Conservation (phyloP, 2,329 filamentous ascomycete genomes). For the Aspergillus fijiensis region DNA sequence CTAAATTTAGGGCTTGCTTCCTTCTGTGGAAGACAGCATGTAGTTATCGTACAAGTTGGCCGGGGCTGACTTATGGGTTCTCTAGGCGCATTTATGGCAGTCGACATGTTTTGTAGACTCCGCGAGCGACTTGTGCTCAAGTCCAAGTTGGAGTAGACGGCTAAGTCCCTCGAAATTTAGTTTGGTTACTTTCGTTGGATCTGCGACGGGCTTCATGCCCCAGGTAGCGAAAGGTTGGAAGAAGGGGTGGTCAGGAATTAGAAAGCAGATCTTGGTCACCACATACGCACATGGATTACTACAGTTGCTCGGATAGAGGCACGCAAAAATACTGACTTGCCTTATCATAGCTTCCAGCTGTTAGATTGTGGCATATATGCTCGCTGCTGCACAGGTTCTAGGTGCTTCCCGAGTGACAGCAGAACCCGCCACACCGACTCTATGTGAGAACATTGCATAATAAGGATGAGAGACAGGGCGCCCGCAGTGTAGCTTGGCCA, state of each 20-base stretch:
- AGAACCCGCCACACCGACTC: slow-evolving; percentile 2
- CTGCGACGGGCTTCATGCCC: no score
- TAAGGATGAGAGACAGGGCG: neutral
- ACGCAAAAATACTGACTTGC: slow-evolving; percentile 1
- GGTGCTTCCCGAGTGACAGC: neutral
- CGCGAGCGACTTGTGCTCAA: slow-evolving; percentile 27
- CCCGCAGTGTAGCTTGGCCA: neutral
- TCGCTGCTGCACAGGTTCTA: neutral
- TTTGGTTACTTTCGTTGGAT: no score
- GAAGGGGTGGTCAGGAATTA: neutral
- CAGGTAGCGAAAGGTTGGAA: no score
- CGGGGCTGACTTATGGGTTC: neutral
- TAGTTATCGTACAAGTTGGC: neutral
- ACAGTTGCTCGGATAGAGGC: neutral
- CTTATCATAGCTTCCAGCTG: neutral
- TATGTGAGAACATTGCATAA: neutral
- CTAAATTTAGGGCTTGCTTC: no score
- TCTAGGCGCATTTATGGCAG: slow-evolving; percentile 38
- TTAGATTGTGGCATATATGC: slow-evolving; percentile 1
- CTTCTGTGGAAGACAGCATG: neutral
- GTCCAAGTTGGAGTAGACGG: slow-evolving; percentile 30
- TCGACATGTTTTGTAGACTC: slow-evolving; percentile 41
- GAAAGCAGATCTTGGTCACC: neutral
- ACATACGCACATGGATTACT: neutral
- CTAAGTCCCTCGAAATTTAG: neutral